A percentile compares a stretch with the other conserved stretches of the same genome.
Evolutionary conservation across 192 early-diverging fungal species (phyloP).

Genomic region (Coemansia sp.): DNA sequence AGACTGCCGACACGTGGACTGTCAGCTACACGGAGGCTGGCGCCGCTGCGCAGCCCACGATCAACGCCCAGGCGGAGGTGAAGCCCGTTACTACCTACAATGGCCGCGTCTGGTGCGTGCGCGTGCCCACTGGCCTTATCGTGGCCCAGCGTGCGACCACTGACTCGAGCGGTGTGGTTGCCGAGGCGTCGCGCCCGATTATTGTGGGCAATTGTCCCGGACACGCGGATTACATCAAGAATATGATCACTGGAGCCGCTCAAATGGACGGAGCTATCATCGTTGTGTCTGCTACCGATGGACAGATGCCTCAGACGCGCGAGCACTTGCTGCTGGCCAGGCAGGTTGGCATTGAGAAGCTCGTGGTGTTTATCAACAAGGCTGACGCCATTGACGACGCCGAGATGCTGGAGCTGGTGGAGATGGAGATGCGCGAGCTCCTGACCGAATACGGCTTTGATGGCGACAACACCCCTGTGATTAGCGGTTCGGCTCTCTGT

Average conservation of each 20-base stretch:
- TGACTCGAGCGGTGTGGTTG: constrained; percentile 24
- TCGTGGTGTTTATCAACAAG: constrained; percentile 99
- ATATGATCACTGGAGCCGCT: constrained; percentile 97
- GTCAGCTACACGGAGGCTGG: too few relatives aligned
- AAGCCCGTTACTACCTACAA: too few relatives aligned
- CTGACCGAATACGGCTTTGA: constrained; percentile 87
- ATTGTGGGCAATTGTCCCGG: constrained; percentile 71
- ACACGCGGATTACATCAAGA: constrained; percentile 99
- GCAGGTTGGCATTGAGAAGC: constrained; percentile 88
- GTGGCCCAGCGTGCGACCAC: background rate
- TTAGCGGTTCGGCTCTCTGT: constrained; percentile 91
- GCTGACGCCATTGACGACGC: constrained; percentile 93
- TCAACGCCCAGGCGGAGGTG: too few relatives aligned
- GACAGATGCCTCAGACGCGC: constrained; percentile 98
- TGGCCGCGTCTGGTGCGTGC: too few relatives aligned
- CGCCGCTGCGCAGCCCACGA: too few relatives aligned
- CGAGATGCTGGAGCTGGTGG: constrained; percentile 97
- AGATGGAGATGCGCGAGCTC: constrained; percentile 99
- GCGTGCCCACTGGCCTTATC: too few relatives aligned
- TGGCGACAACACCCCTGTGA: constrained; percentile 86
- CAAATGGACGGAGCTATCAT: constrained; percentile 99
- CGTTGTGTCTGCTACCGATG: constrained; percentile 96
- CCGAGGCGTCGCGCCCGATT: constrained; percentile 40
- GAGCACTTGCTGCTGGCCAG: constrained; percentile 96
- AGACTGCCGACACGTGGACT: too few relatives aligned